Evolutionary conservation across 331 rosid genomes (phyloP), one percentile per base, ranked within the genome.

Genomic region (Malus hybrid): DNA sequence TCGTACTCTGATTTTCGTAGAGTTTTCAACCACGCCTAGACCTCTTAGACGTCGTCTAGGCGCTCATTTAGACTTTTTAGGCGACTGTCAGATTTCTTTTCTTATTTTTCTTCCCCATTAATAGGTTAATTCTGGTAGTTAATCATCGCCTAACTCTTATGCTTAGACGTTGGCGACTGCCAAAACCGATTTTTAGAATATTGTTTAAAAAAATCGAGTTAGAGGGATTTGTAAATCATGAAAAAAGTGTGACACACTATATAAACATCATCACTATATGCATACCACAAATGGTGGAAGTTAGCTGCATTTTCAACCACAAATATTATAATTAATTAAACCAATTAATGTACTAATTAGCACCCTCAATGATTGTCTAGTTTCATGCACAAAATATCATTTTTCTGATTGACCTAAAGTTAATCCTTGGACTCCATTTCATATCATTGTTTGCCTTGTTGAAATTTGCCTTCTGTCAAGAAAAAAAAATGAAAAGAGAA

Each of bases 31-130:
- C 13, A 42, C 1, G 1, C 13, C 46, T 0, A 42, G 13, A 39
- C 46, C 46, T 39, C 46, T 0, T 39, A 39, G 46, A 9, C 4
- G 46, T 39, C 4, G 1, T 1, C 0, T 4, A 39, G 0, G 13
- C 4, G 4, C 4, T 39, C 4, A 10, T 4, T 0, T 42, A 39
- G 46, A 42, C 46, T 42, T 42, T 2, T 42, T 2, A 42, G 13
- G 12, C 12, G 4, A 39, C 12, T 3, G 1, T 0, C 12, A 2
- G 12, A 39, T 39, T 0, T 39, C 4, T 39, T 39, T 3, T 0
- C 0, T 0, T 0, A 9, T 39, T 9, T 39, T 8, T 39, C 1
- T 9, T 0, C 3, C 0, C 0, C 12, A 39, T 0, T 39, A 2
- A 39, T 8, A 0, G 0, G 1, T 9, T 39, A 39, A 39, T 39